Percentiles rank a stretch among this genome's conserved stretches.
These are phyloP conservation scores for Dendryphion nanum DNA, from an alignment of 2,329 filamentous ascomycete species.

Conservation along the genomic window DNA sequence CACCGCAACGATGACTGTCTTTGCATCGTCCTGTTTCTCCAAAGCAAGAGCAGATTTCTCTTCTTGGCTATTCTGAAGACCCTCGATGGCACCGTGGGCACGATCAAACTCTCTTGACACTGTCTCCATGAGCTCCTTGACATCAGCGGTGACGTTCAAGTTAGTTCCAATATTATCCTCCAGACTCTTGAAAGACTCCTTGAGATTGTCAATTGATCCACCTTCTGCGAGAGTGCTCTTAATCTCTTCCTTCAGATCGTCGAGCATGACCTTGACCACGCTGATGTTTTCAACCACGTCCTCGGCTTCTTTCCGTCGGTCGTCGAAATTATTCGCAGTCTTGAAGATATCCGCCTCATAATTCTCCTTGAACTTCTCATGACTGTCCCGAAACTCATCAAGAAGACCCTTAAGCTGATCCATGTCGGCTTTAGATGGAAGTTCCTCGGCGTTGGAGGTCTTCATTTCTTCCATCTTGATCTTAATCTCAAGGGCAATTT, in stretches of 20 bases:
- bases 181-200: conserved; percentile 64
- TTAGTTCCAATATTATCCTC: conserved; percentile 62
- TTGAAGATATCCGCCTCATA: conserved; percentile 71
- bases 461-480: conserved; percentile 70
- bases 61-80: conserved; percentile 75
- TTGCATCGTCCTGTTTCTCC: conserved; percentile 61
- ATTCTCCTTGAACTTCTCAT: conserved; percentile 69
- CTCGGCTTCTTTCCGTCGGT: conserved; percentile 79
- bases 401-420: conserved; percentile 58
- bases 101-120: conserved; percentile 88
- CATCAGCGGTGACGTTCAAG: conserved; percentile 44
- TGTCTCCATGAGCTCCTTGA: conserved; percentile 64
- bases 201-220: conserved; percentile 59
- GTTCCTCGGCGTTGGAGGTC: conserved; percentile 65
- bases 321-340: conserved; percentile 76
- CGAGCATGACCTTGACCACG: conserved; percentile 74
- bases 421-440: conserved; percentile 76
- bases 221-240: conserved; percentile 76
- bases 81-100: conserved; percentile 74
- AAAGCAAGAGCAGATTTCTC: conserved; percentile 55
- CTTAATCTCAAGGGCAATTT: conserved; percentile 84
- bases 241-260: conserved; percentile 74
- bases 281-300: conserved; percentile 74
- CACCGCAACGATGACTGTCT: conserved; percentile 54
- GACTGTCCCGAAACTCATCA: conserved; percentile 54